These are phyloP conservation scores for Mycena sanguinolenta DNA, from an alignment of 768 basidiomycete genomes.

Conservation along the genomic window DNA sequence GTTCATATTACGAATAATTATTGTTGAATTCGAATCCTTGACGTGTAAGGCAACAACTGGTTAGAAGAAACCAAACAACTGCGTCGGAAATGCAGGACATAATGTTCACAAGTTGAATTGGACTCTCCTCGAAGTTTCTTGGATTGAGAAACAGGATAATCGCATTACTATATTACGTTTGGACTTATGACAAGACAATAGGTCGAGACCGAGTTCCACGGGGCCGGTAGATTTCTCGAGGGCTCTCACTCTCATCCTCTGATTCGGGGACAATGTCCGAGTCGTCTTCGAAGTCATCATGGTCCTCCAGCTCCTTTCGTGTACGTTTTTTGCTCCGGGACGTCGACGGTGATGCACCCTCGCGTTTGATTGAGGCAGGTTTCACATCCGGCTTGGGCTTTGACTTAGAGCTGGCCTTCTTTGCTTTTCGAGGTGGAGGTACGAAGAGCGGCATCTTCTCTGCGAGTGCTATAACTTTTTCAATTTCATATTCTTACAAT, in stretches of 20 bases:
- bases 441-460: slow-evolving; percentile 21
- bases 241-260: slow-evolving; percentile 8
- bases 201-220: slow-evolving; percentile 24
- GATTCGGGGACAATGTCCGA: background rate
- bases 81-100: too few species aligned
- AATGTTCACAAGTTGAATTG: too few species aligned
- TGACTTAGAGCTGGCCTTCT: background rate
- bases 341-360: background rate
- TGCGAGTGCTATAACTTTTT: too few species aligned
- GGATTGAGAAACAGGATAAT: too few species aligned
- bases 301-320: slow-evolving; percentile 3
- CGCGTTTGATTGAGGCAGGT: background rate
- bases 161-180: too few species aligned
- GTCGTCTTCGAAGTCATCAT: background rate
- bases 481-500: too few species aligned
- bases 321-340: slow-evolving; percentile 15
- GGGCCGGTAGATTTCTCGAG: background rate
- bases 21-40: too few species aligned
- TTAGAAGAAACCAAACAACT: too few species aligned
- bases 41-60: too few species aligned
- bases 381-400: background rate
- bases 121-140: too few species aligned
- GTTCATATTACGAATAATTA: too few species aligned
- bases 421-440: background rate
- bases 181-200: background rate